Evolutionary conservation across 1,284 basidiomycete species (phyloP), one percentile per base, ranked within the genome.

Genomic region (Pisolithus thermaeus): DNA sequence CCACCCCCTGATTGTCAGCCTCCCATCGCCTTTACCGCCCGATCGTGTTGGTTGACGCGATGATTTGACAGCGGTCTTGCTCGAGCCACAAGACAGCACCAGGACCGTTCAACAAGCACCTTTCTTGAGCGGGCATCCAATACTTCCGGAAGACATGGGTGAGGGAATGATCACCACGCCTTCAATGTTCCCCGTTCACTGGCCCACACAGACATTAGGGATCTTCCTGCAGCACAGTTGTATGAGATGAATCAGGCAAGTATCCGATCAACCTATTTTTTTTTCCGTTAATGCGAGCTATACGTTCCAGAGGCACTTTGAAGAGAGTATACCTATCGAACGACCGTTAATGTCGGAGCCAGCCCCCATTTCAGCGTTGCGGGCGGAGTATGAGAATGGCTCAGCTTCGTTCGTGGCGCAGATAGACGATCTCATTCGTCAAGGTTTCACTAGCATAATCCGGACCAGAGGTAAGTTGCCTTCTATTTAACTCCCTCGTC

Each of bases 371-470:
- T 64, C 73, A 2, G 64, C 71, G 3, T 68, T 87, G 42, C 76
- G 80, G 32, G 70, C 66, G 7, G 90, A 92, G 69, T 92, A 90
- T 64, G 74, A 80, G 54, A 75, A 73, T 36, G 32, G 32, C 12
- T 74, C 76, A 1, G 67, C 69, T 2, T 62, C 71, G 8, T 88
- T 90, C 58, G 63, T 85, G 9, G 71, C 77, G 52, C 88, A 87
- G 65, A 84, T 92, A 53, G 79, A 87, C 58, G 81, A 78, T 69
- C 62, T 85, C 60, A 66, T 70, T 53, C 54, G 60, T 58, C 62
- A 74, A 49, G 87, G 87, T 2, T 90, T 79, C 70, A 72, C 73
- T 38, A 71, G 72, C 25, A 73, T 92, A 44, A 76, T 88, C 62
- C 72, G 88, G 45, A 80, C 87, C 0, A 76, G 83, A 70, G 89